Evolutionary conservation across 441 rosid species (phyloP), one percentile per base, ranked within the genome.

Genomic region (Euphorbia celastroides): DNA sequence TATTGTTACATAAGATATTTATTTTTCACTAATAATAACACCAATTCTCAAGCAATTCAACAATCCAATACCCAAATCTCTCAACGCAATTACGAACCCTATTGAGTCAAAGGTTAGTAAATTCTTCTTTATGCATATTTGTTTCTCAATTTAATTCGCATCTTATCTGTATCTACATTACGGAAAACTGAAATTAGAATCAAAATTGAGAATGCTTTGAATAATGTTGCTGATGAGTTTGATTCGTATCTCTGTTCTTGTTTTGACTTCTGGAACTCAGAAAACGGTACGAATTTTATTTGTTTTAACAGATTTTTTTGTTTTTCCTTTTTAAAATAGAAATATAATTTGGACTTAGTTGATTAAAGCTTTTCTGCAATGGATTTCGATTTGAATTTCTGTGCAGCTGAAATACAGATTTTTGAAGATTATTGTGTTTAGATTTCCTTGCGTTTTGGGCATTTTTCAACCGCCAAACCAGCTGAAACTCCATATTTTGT

Each of bases 231-330:
- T 44, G 57, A 48, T 19, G 66, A 72, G 76, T 65, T 80, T 71
- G 19, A 32, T 73, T 66, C 64, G 71, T 66, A 50, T 50, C 50
- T 60, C 16, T 58, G 19, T 54, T 41, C n/a, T 64, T 62, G 26
- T 54, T 66, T 72, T 57, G 66, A 65, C 63, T 63, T 72, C 73
- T 74, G 89, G 76, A 80, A 80, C 89, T 81, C 83, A 77, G 90
- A 80, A 3, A 83, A 70, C 68, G 73, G 77, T 19, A 22, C 70
- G 74, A 74, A 66, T 64, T 73, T 58, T 7, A 42, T 26, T 57
- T 44, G 27, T 61, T 11, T 5, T 23, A 51, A 41, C 25, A 51
- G 55, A 19, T 62, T 34, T 58, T 71, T 55, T 57, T 57, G 16
- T 41, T 41, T 41, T 3, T 41, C 12, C 1, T 52, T 76, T 65